phyloP scores from a whole-genome alignment of 768 basidiomycete genomes.

The Boletus tomentosulus region DNA sequence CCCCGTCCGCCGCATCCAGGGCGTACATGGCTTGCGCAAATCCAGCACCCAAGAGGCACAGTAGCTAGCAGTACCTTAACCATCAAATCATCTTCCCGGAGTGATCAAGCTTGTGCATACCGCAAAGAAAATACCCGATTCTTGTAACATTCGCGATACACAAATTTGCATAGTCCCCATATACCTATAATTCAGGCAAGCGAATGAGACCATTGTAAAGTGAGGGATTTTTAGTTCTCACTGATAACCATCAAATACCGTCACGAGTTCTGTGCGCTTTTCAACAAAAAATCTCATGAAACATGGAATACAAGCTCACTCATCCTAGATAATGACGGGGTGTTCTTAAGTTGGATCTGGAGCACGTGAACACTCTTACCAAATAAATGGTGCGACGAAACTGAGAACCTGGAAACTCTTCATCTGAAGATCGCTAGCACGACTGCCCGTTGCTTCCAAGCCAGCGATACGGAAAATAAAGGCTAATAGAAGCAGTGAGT shows the following conservation, averaged over 20 bases:
- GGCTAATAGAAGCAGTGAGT: slow-evolving; percentile 66
- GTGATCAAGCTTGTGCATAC: slow-evolving; percentile 37
- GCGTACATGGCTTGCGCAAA: slow-evolving; percentile 88
- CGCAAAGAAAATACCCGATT: slow-evolving; percentile 90
- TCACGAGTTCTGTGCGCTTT: slow-evolving; percentile 56
- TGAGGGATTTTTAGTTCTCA: slow-evolving; percentile 28
- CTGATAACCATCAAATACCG: slow-evolving; percentile 80
- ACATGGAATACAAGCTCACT: slow-evolving; percentile 45
- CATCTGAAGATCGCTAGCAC: slow-evolving; percentile 41
- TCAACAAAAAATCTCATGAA: background rate
- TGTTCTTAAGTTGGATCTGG: background rate
- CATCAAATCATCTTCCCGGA: background rate
- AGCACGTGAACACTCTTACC: slow-evolving; percentile 44
- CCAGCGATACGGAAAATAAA: slow-evolving; percentile 71
- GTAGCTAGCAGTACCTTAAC: slow-evolving; percentile 43
- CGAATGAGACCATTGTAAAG: background rate
- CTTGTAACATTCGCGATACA: slow-evolving; percentile 86
- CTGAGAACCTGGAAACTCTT: slow-evolving; percentile 86
- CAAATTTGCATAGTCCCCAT: slow-evolving; percentile 95
- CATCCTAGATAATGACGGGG: slow-evolving; percentile 52
- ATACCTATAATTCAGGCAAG: slow-evolving; percentile 43
- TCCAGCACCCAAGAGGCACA: slow-evolving; percentile 78
- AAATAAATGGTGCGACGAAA: slow-evolving; percentile 84
- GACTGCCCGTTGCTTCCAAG: slow-evolving; percentile 34
- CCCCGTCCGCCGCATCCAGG: slow-evolving; percentile 86